Evolutionary conservation across 2,329 filamentous ascomycete species (phyloP).

Genomic region (Cercospora janseana): DNA sequence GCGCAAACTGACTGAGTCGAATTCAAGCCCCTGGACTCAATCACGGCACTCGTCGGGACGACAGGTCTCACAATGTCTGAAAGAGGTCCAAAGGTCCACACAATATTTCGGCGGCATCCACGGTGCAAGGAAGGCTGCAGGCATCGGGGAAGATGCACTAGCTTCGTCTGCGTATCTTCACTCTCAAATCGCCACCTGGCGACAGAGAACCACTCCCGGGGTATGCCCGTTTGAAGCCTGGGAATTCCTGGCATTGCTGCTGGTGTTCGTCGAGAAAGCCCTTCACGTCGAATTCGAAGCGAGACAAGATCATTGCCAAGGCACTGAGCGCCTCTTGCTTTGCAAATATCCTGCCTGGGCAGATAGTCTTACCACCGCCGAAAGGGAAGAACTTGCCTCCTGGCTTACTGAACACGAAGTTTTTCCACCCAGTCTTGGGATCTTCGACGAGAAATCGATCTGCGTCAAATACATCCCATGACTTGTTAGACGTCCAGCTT

Average conservation of each 20-base stretch:
- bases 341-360: constrained; percentile 33
- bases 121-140: background rate
- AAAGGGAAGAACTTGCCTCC: constrained; percentile 37
- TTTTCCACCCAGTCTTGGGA: constrained; percentile 29
- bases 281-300: constrained; percentile 31
- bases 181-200: constrained; percentile 32
- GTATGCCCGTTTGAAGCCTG: constrained; percentile 26
- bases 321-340: constrained; percentile 34
- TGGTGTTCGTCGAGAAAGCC: constrained; percentile 29
- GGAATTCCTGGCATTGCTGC: constrained; percentile 26
- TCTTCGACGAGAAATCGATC: constrained; percentile 33
- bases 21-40: too few species aligned
- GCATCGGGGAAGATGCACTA: background rate
- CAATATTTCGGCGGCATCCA: too few species aligned
- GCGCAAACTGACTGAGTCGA: too few species aligned
- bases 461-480: constrained; percentile 29
- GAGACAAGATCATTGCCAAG: constrained; percentile 30
- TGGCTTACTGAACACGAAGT: constrained; percentile 32
- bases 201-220: constrained; percentile 28
- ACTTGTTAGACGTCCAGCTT: constrained; percentile 25
- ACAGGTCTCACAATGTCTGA: too few species aligned
- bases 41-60: too few species aligned
- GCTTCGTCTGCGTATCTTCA: constrained; percentile 24
- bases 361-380: constrained; percentile 34
- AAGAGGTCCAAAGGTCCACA: too few species aligned